Conservation (phyloP, 257 asterid species). For the Salvia rosmarinus region DNA sequence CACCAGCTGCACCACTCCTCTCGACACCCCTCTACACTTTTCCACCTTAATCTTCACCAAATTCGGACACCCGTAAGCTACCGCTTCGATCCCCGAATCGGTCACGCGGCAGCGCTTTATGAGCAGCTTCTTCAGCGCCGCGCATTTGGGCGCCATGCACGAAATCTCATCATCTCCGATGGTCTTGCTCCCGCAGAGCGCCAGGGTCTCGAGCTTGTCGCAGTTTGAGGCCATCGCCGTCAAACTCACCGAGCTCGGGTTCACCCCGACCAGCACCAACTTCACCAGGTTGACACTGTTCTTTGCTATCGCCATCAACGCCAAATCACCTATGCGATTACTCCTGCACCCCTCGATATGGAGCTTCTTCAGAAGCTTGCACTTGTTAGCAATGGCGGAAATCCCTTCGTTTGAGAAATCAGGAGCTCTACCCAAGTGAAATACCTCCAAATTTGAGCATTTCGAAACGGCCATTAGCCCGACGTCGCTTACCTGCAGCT, state of each 20-base stretch:
- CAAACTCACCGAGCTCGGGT: conserved; percentile 62
- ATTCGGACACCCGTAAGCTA: conserved; percentile 79
- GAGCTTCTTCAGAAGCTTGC: conserved; percentile 75
- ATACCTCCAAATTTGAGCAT: conserved; percentile 55
- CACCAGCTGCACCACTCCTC: conserved; percentile 63
- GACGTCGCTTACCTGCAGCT: conserved; percentile 66
- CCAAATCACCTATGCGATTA: conserved; percentile 71
- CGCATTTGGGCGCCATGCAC: conserved; percentile 60
- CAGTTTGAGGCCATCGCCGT: conserved; percentile 67
- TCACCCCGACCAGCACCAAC: conserved; percentile 76
- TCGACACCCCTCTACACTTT: conserved; percentile 75
- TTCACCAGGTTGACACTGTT: conserved; percentile 60
- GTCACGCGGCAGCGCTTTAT: conserved; percentile 77
- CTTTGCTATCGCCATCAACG: conserved; percentile 63
- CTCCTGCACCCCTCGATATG: conserved; percentile 89
- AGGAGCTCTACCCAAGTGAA: conserved; percentile 68
- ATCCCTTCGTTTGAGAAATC: conserved; percentile 75
- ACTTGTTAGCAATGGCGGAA: conserved; percentile 60
- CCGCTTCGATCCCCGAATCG: conserved; percentile 69
- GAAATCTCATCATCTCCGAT: conserved; percentile 76
- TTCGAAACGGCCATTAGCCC: conserved; percentile 64
- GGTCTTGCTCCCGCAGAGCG: conserved; percentile 78
- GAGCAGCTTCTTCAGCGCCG: conserved; percentile 69
- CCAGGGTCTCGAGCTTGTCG: conserved; percentile 67
- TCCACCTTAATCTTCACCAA: conserved; percentile 78